Evolutionary conservation across 2,329 filamentous ascomycete species (phyloP), one percentile per base, ranked within the genome.

Genomic region (Cladophialophora immunda): DNA sequence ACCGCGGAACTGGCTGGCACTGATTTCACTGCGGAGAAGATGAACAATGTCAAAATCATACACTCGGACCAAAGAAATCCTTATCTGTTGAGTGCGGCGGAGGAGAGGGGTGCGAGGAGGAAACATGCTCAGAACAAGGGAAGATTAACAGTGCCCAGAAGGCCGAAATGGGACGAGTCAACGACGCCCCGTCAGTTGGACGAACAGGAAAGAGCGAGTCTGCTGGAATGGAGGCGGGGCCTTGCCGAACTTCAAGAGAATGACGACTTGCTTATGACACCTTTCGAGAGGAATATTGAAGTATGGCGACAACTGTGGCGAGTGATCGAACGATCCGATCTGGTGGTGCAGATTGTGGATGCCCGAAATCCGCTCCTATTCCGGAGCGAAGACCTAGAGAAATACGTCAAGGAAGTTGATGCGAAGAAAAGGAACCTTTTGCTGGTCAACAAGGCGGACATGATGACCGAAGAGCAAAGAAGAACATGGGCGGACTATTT

Each of bases 31-130:
- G 96, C 95, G 30, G 94, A 98, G 84, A 98, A 98, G 86, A 92
- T 97, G 88, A 98, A 94, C 82, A 98, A 96, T 77, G 92, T 98
- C 81, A 97, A 97, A 84, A 97, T 99, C 77, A 97, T 99, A 73
- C 95, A 99, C 78, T 90, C 90, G 72, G 93, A 97, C 78, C 94
- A 97, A 81, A 92, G 91, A 82, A 99, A 99, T 79, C 95, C 95
- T 0, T 99, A 94, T 74, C 84, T 99, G 4, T 84, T 99, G 19
- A 94, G 93, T 0, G 89, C 91, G 0, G 86, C 89, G 29, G 94
- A 99, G 78, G 94, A 99, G 83, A 85, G 89, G 73, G 87, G 86
- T 9, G 85, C 92, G 22, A 81, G 93, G 58, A 89, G 87, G 74
- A 97, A 96, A 81, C 94, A 98, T 74, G 89, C 89, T 75, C 86